Conservation (phyloP, 257 asterid genomes). For the Fraxinus pennsylvanica region DNA sequence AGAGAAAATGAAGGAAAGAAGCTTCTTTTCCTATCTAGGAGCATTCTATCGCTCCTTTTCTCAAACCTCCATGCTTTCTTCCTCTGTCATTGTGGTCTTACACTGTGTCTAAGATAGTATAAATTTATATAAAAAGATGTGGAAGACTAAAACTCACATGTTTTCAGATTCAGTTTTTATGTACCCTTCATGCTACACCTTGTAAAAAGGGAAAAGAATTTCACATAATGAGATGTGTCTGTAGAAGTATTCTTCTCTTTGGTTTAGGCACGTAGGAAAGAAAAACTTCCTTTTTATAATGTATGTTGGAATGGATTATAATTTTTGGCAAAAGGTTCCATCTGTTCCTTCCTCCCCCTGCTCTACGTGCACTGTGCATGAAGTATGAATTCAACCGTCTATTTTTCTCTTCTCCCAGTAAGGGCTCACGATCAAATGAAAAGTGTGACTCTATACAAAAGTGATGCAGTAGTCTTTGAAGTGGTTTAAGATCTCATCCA, state of each 20-base stretch:
- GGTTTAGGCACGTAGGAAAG: background rate
- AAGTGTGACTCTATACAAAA: background rate
- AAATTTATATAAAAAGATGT: background rate
- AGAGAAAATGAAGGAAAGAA: background rate
- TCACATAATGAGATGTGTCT: background rate
- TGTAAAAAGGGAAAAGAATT: background rate
- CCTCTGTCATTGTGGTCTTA: background rate
- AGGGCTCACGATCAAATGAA: background rate
- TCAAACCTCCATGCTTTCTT: background rate
- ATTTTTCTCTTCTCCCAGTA: background rate
- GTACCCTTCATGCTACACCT: background rate
- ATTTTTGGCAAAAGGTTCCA: background rate
- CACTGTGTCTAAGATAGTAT: background rate
- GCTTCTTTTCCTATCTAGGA: background rate
- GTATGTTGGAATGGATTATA: background rate
- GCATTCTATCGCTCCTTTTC: background rate
- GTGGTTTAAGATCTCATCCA: background rate
- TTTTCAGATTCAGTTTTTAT: background rate
- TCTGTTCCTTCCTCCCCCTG: background rate
- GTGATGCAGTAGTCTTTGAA: background rate
- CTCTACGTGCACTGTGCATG: background rate
- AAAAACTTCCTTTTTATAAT: background rate
- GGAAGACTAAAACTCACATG: background rate
- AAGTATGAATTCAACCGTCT: background rate
- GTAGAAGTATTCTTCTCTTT: background rate